A percentile compares a stretch with the other conserved stretches of the same genome.
Evolutionary conservation across 768 basidiomycete species (phyloP).

Genomic region (Phaeotremella fagi): DNA sequence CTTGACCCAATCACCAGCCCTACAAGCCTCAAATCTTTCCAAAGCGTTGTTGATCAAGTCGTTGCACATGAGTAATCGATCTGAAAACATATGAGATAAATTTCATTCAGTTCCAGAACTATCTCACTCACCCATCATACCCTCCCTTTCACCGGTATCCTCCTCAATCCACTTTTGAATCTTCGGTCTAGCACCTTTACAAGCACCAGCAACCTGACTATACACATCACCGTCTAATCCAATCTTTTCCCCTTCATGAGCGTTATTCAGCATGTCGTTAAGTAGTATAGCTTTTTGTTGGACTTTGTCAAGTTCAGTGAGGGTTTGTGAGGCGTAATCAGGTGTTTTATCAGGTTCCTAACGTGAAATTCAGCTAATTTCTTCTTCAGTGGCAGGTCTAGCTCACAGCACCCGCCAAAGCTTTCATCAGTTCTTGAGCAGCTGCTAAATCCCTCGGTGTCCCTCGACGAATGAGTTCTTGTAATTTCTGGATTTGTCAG

Average conservation of each 20-base stretch:
- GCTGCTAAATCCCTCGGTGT: constrained; percentile 91
- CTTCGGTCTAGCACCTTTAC: constrained; percentile 78
- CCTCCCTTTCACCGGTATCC: constrained; percentile 53
- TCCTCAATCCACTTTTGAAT: constrained; percentile 98
- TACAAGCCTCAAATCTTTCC: constrained; percentile 85
- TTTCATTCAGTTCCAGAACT: background rate
- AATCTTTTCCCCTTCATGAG: constrained; percentile 73
- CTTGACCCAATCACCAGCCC: constrained; percentile 73
- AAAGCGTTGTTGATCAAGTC: constrained; percentile 95
- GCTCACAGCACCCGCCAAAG: constrained; percentile 73
- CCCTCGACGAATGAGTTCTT: constrained; percentile 92
- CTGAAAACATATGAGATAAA: constrained; percentile 50
- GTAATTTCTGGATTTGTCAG: constrained; percentile 63
- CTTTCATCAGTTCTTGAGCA: constrained; percentile 96
- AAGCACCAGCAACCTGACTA: constrained; percentile 85
- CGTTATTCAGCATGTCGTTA: constrained; percentile 95
- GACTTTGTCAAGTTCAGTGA: constrained; percentile 85
- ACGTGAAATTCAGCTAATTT: background rate
- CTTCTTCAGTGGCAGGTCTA: background rate
- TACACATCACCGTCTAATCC: constrained; percentile 81
- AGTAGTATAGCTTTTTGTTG: constrained; percentile 93
- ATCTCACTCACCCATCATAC: constrained; percentile 67
- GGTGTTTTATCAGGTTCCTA: constrained; percentile 86
- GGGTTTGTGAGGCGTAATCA: constrained; percentile 84
- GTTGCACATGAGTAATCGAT: constrained; percentile 90